Evolutionary conservation across 169 alveolate genomes (phyloP).

Genomic region (Pseudocohnilembus persalinus): DNA sequence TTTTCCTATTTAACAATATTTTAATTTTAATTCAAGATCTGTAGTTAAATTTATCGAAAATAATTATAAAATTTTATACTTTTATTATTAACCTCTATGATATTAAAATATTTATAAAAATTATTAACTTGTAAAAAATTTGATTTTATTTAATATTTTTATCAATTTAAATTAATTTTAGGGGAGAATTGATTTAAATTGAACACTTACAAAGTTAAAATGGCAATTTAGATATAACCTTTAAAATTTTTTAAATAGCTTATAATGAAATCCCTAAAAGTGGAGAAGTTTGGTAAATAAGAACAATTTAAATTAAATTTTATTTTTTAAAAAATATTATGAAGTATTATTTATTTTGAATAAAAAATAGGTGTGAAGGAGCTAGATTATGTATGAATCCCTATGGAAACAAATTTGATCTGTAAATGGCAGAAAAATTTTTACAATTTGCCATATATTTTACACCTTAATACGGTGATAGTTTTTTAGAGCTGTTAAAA

Average conservation of each 20-base stretch:
- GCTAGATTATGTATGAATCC: constrained; percentile 23
- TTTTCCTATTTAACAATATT: no score
- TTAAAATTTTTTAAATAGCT: constrained; percentile 3
- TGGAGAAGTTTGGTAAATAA: constrained; percentile 18
- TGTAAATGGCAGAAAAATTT: background rate
- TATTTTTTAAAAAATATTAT: background rate
- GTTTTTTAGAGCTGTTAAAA: background rate
- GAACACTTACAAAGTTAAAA: constrained; percentile 11
- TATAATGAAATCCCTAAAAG: constrained; percentile 8
- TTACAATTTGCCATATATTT: constrained; percentile 16
- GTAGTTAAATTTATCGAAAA: no score
- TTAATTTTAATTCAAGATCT: no score
- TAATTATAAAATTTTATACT: no score
- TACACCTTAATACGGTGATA: constrained; percentile 20
- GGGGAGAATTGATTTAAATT: constrained; percentile 10
- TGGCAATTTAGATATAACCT: background rate
- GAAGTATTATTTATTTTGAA: background rate
- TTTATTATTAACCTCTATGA: no score
- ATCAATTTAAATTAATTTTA: no score
- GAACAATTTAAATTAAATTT: background rate
- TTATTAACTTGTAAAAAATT: no score
- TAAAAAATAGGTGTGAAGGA: constrained; percentile 15
- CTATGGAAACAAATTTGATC: constrained; percentile 13
- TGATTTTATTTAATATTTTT: no score
- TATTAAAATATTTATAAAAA: no score